Percentiles rank a stretch among this genome's conserved stretches.
phyloP scores from a whole-genome alignment of 306 rosid species.

The Abrus pulchellus region DNA sequence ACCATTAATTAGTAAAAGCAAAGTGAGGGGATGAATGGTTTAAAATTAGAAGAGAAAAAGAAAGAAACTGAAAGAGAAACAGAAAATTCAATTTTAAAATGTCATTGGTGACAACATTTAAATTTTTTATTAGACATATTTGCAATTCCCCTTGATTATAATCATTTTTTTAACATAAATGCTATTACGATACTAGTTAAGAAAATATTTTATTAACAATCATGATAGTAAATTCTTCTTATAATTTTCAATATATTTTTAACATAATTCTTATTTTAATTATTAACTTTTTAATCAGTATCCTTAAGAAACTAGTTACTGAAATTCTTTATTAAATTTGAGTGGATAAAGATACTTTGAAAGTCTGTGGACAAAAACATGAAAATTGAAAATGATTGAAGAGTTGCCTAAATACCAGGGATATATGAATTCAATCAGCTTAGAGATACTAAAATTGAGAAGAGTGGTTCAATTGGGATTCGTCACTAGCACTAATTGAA shows the following conservation, averaged over 20 bases:
- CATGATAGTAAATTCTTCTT: no score
- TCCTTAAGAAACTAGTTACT: no score
- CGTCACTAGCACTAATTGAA: not conserved
- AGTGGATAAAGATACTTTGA: not conserved
- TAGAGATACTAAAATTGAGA: not conserved
- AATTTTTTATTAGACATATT: no score
- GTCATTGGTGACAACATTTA: no score
- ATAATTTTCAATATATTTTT: no score
- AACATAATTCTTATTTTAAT: no score
- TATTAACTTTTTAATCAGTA: no score
- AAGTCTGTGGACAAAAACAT: not conserved
- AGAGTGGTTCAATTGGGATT: conserved; percentile 13
- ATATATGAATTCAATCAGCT: not conserved
- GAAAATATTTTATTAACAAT: no score
- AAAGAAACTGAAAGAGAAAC: not conserved
- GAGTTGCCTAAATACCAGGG: not conserved
- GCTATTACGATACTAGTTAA: no score
- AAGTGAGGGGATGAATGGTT: not conserved
- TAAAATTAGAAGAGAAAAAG: not conserved
- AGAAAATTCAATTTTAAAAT: no score
- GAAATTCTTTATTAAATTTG: not conserved
- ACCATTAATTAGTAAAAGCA: not conserved
- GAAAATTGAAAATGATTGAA: not conserved
- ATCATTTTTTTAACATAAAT: no score
- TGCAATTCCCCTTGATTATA: no score